A percentile compares a stretch with the other conserved stretches of the same genome.
Conservation (phyloP, 2,329 filamentous ascomycete genomes). For the Bipolaris zeicola region DNA sequence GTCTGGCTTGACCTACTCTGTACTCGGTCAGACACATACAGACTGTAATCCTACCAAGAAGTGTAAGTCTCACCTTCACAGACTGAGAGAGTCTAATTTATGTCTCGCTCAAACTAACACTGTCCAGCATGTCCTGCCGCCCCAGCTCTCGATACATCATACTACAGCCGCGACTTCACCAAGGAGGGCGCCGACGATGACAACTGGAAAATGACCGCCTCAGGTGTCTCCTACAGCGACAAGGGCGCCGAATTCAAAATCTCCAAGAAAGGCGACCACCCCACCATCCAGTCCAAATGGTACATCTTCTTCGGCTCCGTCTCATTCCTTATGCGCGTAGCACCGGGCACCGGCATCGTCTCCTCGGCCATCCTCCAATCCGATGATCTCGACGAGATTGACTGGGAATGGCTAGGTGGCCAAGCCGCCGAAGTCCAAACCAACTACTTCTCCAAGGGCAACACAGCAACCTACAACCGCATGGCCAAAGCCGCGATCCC, state of each 20-base stretch:
- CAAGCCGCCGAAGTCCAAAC: conserved; percentile 67
- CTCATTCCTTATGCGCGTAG: conserved; percentile 78
- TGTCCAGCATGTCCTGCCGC: conserved; percentile 45
- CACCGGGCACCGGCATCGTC: conserved; percentile 75
- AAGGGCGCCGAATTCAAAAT: conserved; percentile 58
- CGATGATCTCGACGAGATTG: conserved; percentile 84
- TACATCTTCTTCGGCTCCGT: conserved; percentile 87
- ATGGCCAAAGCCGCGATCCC: conserved; percentile 62
- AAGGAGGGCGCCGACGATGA: conserved; percentile 29
- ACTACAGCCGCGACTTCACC: conserved; percentile 50
- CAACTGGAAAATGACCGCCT: conserved; percentile 45
- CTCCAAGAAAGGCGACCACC: conserved; percentile 55
- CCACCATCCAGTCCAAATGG: conserved; percentile 76
- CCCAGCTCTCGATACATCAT: conserved; percentile 42
- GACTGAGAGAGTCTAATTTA: no score
- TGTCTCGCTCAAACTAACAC: neutral
- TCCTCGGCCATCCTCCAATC: conserved; percentile 83
- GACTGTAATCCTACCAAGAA: conserved; percentile 49
- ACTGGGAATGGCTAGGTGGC: conserved; percentile 80
- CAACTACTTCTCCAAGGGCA: conserved; percentile 67
- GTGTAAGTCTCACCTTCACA: conserved; percentile 3
- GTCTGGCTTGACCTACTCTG: conserved; percentile 1
- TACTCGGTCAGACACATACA: conserved; percentile 49
- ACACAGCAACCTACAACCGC: conserved; percentile 69
- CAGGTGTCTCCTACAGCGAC: conserved; percentile 50